A percentile compares a stretch with the other conserved stretches of the same genome.
Evolutionary conservation across 495 filamentous ascomycete genomes (phyloP).

Genomic region (Cercophora samala): DNA sequence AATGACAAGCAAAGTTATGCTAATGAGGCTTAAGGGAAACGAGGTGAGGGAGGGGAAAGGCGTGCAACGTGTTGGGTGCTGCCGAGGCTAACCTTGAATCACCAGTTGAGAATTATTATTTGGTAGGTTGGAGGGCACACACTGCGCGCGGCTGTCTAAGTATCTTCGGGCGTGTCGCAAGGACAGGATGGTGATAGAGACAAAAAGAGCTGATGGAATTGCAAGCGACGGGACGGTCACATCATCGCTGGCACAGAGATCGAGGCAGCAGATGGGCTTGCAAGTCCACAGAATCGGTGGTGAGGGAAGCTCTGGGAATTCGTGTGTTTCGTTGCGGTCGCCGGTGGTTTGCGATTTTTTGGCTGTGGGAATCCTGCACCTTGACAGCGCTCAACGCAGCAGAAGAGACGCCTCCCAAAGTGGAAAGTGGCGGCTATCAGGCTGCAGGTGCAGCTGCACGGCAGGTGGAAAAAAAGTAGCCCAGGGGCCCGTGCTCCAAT

Average conservation of each 20-base stretch:
- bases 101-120: conserved; percentile 14
- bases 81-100: conserved; percentile 20
- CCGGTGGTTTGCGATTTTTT: conserved; percentile 6
- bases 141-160: conserved; percentile 16
- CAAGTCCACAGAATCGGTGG: conserved; percentile 10
- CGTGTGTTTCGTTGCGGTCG: background rate
- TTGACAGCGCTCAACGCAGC: background rate
- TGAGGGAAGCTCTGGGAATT: background rate
- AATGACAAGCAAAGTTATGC: background rate
- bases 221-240: conserved; percentile 28
- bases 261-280: conserved; percentile 12
- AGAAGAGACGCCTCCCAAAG: background rate
- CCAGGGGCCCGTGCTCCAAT: background rate
- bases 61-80: background rate
- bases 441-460: conserved; percentile 1
- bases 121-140: conserved; percentile 8
- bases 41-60: conserved; percentile 4
- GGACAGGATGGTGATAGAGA: conserved; percentile 8
- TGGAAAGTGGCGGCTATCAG: conserved; percentile 3
- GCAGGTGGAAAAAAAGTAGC: background rate
- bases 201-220: conserved; percentile 16
- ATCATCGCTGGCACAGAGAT: conserved; percentile 29
- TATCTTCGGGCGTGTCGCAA: conserved; percentile 11
- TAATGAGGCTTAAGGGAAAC: background rate
- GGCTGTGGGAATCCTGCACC: conserved; percentile 3